These are phyloP conservation scores for Tardiomyces depauwii DNA, from an alignment of 1,139 yeast species.

Conservation along the genomic window DNA sequence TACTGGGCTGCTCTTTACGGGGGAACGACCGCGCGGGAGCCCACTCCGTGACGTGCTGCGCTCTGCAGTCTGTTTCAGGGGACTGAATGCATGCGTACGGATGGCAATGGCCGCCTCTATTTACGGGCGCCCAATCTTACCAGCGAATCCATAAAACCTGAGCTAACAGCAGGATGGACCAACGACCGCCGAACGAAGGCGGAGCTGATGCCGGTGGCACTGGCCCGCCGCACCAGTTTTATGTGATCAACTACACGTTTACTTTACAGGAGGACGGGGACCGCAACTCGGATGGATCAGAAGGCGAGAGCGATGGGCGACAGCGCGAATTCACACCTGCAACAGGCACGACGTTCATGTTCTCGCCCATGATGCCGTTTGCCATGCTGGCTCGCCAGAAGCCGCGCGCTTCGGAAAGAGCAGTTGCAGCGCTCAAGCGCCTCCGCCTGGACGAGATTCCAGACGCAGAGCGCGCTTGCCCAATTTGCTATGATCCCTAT, in stretches of 20 bases:
- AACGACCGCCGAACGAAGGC: not conserved
- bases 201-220: not conserved
- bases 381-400: not conserved
- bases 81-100: too few relatives aligned
- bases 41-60: too few relatives aligned
- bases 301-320: too few relatives aligned
- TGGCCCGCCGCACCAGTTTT: not conserved
- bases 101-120: too few relatives aligned
- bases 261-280: not conserved
- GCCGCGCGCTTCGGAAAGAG: constrained; percentile 19
- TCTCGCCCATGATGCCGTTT: not conserved
- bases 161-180: not conserved
- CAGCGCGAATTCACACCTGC: too few relatives aligned
- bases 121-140: too few relatives aligned
- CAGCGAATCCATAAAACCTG: too few relatives aligned
- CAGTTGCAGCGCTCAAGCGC: constrained; percentile 17
- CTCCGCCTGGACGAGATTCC: constrained; percentile 14
- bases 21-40: too few relatives aligned
- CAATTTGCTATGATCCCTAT: constrained; percentile 26
- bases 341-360: not conserved
- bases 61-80: too few relatives aligned
- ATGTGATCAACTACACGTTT: not conserved
- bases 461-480: constrained; percentile 20
- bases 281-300: too few relatives aligned
- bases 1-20: too few relatives aligned